These are phyloP conservation scores for Thraustochytrium striatum DNA, from an alignment of 352 stramenopile genomes.

Conservation along the genomic window DNA sequence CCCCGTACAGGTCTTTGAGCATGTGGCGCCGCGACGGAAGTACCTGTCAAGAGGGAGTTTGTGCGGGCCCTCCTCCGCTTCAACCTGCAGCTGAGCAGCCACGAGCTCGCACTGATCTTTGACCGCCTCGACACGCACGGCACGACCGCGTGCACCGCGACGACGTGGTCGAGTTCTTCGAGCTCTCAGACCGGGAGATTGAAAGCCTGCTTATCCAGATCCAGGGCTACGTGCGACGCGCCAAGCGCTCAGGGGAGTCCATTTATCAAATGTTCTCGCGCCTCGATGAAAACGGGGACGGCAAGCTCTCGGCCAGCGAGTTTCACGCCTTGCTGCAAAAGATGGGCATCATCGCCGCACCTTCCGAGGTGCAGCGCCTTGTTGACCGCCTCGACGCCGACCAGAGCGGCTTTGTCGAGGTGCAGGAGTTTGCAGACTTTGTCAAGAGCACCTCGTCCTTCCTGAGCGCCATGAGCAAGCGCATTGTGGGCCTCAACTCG, in stretches of 20 bases:
- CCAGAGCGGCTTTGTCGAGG: constrained; percentile 15
- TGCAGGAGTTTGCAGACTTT: constrained; percentile 37
- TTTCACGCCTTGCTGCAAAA: neutral
- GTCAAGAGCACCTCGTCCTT: neutral
- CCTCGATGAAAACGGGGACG: constrained; percentile 12
- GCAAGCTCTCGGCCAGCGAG: constrained; percentile 21
- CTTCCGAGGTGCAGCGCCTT: constrained; percentile 14
- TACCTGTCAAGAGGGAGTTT: constrained; percentile 16
- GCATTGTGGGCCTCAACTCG: neutral
- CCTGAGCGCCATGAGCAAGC: neutral
- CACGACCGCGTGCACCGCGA: neutral
- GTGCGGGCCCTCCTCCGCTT: constrained; percentile 4
- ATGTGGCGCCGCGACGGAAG: constrained; percentile 3
- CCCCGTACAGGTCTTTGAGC: constrained; percentile 8
- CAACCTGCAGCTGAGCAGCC: neutral
- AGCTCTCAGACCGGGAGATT: constrained; percentile 41
- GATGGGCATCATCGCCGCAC: constrained; percentile 36
- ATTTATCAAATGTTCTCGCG: neutral
- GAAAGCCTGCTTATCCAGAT: neutral
- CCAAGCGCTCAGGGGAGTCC: constrained; percentile 1
- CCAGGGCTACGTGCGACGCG: neutral
- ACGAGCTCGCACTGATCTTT: constrained; percentile 26
- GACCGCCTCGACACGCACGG: constrained; percentile 23
- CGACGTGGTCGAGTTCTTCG: constrained; percentile 45
- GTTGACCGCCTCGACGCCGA: constrained; percentile 12